Conservation (phyloP, 306 rosid genomes). For the Glycine tomentella region DNA sequence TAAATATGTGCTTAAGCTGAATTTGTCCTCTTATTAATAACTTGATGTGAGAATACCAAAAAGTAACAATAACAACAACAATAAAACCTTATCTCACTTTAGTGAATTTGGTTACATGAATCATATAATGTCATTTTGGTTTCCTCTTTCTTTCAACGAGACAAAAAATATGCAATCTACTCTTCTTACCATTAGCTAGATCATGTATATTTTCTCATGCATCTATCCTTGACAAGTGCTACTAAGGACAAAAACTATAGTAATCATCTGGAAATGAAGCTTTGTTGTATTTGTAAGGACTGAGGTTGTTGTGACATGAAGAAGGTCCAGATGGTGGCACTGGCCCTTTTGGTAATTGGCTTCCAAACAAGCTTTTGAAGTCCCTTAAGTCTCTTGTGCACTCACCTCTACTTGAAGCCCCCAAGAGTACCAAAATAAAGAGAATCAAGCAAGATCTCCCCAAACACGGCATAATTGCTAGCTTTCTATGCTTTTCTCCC, state of each 20-base stretch:
- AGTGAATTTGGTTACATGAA: too few species aligned
- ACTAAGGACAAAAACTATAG: conserved; percentile 59
- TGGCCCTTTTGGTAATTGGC: conserved; percentile 65
- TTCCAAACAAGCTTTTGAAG: conserved; percentile 48
- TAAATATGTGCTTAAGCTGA: background rate
- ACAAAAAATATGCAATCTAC: too few species aligned
- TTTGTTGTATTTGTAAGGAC: conserved; percentile 48
- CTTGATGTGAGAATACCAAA: background rate
- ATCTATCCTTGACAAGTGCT: too few species aligned
- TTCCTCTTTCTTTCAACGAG: too few species aligned
- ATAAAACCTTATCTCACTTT: too few species aligned
- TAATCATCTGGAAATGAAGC: conserved; percentile 45
- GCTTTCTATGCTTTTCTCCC: background rate
- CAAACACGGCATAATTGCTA: conserved; percentile 43
- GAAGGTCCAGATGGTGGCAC: conserved; percentile 88
- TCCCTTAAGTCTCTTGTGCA: conserved; percentile 57
- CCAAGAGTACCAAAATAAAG: conserved; percentile 36
- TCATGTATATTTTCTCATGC: too few species aligned
- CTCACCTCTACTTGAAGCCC: conserved; percentile 49
- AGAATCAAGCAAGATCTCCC: conserved; percentile 42
- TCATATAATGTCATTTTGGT: too few species aligned
- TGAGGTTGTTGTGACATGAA: conserved; percentile 64
- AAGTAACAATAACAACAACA: background rate
- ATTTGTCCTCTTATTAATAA: background rate
- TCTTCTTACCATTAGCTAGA: too few species aligned